These are phyloP conservation scores for Wickerhamiella kazuoi DNA, from an alignment of 805 yeast genomes.

Conservation along the genomic window DNA sequence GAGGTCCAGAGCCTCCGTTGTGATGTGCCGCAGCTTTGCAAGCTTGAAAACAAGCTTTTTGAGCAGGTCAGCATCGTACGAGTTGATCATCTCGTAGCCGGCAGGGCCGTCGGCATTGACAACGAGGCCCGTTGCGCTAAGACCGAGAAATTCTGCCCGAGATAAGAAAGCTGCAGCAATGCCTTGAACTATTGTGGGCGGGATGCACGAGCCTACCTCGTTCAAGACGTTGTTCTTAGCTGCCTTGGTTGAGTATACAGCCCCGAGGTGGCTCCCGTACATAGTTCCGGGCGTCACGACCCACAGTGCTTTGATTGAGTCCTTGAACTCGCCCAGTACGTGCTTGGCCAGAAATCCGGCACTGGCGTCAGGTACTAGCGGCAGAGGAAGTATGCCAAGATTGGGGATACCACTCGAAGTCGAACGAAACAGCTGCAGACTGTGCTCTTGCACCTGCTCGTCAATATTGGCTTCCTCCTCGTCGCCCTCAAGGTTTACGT, in stretches of 20 bases:
- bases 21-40: neutral
- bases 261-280: conserved; percentile 4
- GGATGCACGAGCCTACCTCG: conserved; percentile 12
- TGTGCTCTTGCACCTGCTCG: neutral
- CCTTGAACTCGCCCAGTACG: conserved; percentile 3
- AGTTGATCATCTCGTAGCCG: conserved; percentile 17
- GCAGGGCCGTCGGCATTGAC: conserved; percentile 20
- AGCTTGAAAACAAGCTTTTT: neutral
- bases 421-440: conserved; percentile 1
- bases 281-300: conserved; percentile 12
- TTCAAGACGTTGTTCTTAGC: neutral
- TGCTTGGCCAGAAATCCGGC: conserved; percentile 8
- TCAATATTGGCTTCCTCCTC: conserved; percentile 2
- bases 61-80: conserved; percentile 2
- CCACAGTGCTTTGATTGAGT: conserved; percentile 2
- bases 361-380: conserved; percentile 8
- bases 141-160: conserved; percentile 11
- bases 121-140: conserved; percentile 15
- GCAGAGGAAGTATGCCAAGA: conserved; percentile 4
- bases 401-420: conserved; percentile 2
- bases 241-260: neutral
- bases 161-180: conserved; percentile 18
- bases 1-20: neutral
- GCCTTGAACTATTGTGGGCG: conserved; percentile 20
- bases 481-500: conserved; percentile 3